Conservation (phyloP, 345 rosid species). For the Linum tenue region DNA sequence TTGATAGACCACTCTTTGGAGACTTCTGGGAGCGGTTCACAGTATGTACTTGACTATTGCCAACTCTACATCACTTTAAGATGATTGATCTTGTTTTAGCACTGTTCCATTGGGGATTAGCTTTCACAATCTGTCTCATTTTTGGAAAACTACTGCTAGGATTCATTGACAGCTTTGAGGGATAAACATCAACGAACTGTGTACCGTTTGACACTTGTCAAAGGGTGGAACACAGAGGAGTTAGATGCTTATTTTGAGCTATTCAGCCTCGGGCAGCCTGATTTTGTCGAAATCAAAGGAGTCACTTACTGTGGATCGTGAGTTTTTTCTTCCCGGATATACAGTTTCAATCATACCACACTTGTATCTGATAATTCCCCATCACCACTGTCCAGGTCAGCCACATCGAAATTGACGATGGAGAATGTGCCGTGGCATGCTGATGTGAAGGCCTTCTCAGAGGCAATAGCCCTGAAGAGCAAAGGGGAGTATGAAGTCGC, state of each 20-base stretch:
- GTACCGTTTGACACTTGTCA: constrained; percentile 84
- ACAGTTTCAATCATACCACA: not conserved
- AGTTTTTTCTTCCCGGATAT: constrained; percentile 16
- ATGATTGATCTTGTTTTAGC: not conserved
- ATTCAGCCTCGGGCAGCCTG: constrained; percentile 82
- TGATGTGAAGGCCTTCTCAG: constrained; percentile 86
- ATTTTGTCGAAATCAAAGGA: constrained; percentile 95
- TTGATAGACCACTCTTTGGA: constrained; percentile 90
- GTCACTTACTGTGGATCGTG: constrained; percentile 94
- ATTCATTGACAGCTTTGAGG: constrained; percentile 65
- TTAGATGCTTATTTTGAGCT: constrained; percentile 76
- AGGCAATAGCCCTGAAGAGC: constrained; percentile 66
- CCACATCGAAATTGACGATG: constrained; percentile 94
- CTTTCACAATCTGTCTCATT: not conserved
- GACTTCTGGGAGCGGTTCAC: constrained; percentile 96
- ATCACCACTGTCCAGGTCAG: constrained; percentile 37
- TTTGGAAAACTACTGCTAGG: constrained; percentile 29
- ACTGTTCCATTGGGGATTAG: not conserved
- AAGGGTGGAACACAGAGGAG: constrained; percentile 95
- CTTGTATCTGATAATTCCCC: not conserved
- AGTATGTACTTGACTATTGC: constrained; percentile 35
- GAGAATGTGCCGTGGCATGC: constrained; percentile 97
- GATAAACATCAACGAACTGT: constrained; percentile 90
- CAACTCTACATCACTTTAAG: not conserved
- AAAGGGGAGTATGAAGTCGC: constrained; percentile 85